Conservation (phyloP, 768 basidiomycete species). For the Tephrocybe sp. region DNA sequence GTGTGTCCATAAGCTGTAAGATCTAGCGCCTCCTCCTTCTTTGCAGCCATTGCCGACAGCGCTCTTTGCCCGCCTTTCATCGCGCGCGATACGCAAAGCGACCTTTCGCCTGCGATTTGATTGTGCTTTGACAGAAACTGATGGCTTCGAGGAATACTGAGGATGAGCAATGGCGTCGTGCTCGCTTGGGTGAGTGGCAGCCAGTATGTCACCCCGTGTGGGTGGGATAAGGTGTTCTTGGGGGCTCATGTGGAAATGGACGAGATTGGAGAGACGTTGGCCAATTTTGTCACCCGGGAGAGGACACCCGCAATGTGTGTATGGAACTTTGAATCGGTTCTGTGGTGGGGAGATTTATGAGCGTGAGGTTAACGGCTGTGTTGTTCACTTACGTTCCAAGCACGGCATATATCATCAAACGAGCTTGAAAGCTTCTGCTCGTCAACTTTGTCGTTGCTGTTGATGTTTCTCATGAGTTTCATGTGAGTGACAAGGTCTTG, state of each 20-base stretch:
- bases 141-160: slow-evolving; percentile 31
- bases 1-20: background rate
- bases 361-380: too few species aligned
- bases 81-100: background rate
- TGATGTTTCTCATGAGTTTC: too few species aligned
- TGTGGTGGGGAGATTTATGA: background rate
- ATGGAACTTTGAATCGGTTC: slow-evolving; percentile 19
- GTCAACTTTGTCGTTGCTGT: too few species aligned
- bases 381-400: too few species aligned
- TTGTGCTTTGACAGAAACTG: slow-evolving; percentile 21
- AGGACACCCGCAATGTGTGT: slow-evolving; percentile 57
- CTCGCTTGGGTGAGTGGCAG: slow-evolving; percentile 52
- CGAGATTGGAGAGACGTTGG: slow-evolving; percentile 35
- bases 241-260: slow-evolving; percentile 13
- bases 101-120: background rate
- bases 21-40: background rate
- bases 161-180: slow-evolving; percentile 24
- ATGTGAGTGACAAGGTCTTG: too few species aligned
- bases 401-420: too few species aligned
- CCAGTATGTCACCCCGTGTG: slow-evolving; percentile 31
- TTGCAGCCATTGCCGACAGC: background rate
- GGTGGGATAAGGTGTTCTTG: slow-evolving; percentile 32
- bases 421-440: too few species aligned
- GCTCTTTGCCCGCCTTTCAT: slow-evolving; percentile 1
- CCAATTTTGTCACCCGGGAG: slow-evolving; percentile 41